Base-by-base conservation (phyloP, 1,284 basidiomycete genomes). In the Cryptococcus amylolentus region DNA sequence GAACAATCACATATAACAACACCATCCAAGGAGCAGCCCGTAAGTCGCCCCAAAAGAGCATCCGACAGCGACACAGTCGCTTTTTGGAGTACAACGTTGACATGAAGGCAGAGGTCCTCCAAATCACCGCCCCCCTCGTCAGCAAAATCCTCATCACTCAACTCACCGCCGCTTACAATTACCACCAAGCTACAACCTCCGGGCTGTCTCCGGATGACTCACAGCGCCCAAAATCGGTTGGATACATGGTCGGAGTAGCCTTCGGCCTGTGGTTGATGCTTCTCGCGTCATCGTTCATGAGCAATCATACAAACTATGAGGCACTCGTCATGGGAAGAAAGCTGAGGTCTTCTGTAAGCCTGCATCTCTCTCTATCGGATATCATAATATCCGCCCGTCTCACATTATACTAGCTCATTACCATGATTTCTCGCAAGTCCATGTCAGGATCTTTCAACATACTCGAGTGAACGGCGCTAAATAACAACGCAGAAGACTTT, bases 381-480 rank as follows among this genome's bases (percentile, higher is more conserved):
- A 40, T n/a, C 27, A 20, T 23, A 23, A 23, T 3, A 3, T 23
- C 23, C 23, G 23, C 23, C 23, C 2, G 35, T 50, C 18, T 39
- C 1, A 41, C 27, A 40, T 46, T n/a, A 23, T 3, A 12, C 3
- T 53, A 69, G 64, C 37, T 64, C 14, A 63, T 64, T 42, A 58
- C 65, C 42, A 37, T 69, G 23, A 63, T 67, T n/a, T 52, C 56
- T 3, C 54, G 64, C 14, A 67, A 69, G 41, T 57, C 62, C 1
- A 60, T 63, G 67, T 67, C 23, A 23, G 23, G 23, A 23, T 3
- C 23, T 23, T 23, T 23, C 23, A 23, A 23, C 23, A 23, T 35
- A 2, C 31, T 35, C 6, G 10, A 10, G 10, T 35, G 10, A 23
- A 23, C 83, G 85, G 23, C 23, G 23, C 23, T 23, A 23, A 23